A percentile compares a stretch with the other conserved stretches of the same genome.
Evolutionary conservation across 305 asterid genomes (phyloP).

Genomic region (Petunia hybrid): DNA sequence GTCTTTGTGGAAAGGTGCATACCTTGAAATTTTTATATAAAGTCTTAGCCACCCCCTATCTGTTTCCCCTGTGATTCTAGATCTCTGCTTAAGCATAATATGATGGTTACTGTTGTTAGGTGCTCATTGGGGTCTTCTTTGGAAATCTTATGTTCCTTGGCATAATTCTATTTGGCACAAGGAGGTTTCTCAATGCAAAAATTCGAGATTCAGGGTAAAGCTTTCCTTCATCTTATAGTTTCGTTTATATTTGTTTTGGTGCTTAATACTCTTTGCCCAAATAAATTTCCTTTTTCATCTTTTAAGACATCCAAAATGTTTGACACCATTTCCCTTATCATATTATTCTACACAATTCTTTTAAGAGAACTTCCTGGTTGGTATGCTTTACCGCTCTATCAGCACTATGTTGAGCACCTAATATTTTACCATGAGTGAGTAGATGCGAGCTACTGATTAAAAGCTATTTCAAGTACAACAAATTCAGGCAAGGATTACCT

Average conservation of each 20-base stretch:
- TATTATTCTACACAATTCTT: background rate
- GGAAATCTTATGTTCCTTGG: slow-evolving; percentile 62
- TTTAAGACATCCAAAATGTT: background rate
- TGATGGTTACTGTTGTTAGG: slow-evolving; percentile 47
- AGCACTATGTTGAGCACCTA: background rate
- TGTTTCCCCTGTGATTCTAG: background rate
- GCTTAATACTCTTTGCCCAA: slow-evolving; percentile 2
- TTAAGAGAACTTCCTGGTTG: background rate
- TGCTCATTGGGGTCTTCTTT: slow-evolving; percentile 57
- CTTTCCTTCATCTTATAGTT: slow-evolving; percentile 32
- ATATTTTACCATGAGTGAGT: background rate
- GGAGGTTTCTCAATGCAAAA: slow-evolving; percentile 55
- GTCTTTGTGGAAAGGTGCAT: slow-evolving; percentile 63
- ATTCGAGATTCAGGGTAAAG: slow-evolving; percentile 54
- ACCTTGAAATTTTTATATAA: slow-evolving; percentile 22
- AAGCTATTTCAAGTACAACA: slow-evolving; percentile 1
- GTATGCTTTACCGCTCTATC: background rate
- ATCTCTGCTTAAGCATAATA: slow-evolving; percentile 21
- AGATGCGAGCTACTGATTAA: background rate
- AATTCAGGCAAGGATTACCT: slow-evolving; percentile 6
- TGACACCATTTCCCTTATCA: background rate
- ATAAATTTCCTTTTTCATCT: background rate
- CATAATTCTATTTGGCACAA: slow-evolving; percentile 51
- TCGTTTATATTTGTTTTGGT: slow-evolving; percentile 23
- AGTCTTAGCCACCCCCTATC: background rate